Percentiles rank a stretch among this genome's conserved stretches.
Evolutionary conservation across 2,329 filamentous ascomycete species (phyloP).

Genomic region (Nothopassalora personata): DNA sequence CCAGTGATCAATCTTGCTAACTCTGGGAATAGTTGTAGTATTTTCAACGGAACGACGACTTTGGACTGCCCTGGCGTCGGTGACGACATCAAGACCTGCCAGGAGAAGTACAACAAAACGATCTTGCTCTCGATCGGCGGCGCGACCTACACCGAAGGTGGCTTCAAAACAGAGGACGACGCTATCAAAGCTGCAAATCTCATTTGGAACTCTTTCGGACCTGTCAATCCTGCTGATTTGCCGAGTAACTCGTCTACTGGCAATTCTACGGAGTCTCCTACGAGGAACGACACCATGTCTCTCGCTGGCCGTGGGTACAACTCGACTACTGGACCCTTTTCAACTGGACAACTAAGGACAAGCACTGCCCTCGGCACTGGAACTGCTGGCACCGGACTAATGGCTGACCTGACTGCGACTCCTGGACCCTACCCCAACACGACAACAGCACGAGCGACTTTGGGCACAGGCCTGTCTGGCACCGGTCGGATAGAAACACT

Average conservation of each 20-base stretch:
- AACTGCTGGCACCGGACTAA: neutral
- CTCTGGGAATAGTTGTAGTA: constrained; percentile 56
- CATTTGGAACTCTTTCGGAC: constrained; percentile 68
- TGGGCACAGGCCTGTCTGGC: neutral
- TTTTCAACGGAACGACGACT: constrained; percentile 54
- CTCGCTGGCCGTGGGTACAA: neutral
- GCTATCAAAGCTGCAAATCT: constrained; percentile 55
- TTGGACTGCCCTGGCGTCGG: constrained; percentile 60
- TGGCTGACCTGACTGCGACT: neutral
- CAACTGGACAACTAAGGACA: neutral
- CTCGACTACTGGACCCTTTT: neutral
- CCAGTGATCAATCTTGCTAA: constrained; percentile 61
- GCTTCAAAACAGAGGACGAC: constrained; percentile 51
- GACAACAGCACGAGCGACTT: neutral
- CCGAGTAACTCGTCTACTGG: neutral
- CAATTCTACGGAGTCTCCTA: neutral
- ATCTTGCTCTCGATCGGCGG: constrained; percentile 69
- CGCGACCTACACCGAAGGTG: constrained; percentile 63
- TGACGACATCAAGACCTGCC: constrained; percentile 53
- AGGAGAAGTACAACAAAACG: constrained; percentile 59
- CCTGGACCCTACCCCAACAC: neutral
- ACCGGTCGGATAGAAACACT: neutral
- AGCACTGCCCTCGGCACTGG: neutral
- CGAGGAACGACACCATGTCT: neutral
- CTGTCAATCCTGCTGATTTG: constrained; percentile 28